A percentile compares a stretch with the other conserved stretches of the same genome.
phyloP scores from a whole-genome alignment of 1,139 yeast species.

The Scheffersomyces quercinus region DNA sequence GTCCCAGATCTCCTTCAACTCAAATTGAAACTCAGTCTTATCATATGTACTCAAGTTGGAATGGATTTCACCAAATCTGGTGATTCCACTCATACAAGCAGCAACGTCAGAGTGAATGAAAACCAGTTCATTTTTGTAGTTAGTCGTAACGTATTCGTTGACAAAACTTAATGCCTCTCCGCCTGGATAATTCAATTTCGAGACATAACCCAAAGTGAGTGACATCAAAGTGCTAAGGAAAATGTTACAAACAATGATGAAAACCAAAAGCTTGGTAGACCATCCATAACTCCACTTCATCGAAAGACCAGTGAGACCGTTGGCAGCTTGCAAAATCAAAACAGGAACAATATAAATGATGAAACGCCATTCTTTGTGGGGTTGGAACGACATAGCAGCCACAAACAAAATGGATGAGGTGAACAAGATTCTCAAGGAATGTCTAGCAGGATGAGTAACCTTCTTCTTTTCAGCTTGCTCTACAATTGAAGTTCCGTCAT shows the following conservation, averaged over 20 bases:
- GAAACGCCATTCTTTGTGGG: conserved; percentile 96
- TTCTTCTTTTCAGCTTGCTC: conserved; percentile 27
- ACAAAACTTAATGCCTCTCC: conserved; percentile 66
- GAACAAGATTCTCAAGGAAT: conserved; percentile 36
- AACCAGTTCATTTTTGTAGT: conserved; percentile 14
- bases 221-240: conserved; percentile 43
- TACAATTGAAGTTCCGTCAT: conserved; percentile 21
- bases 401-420: conserved; percentile 55
- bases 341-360: conserved; percentile 75
- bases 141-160: conserved; percentile 43
- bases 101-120: conserved; percentile 75
- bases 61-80: conserved; percentile 66
- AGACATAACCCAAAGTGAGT: conserved; percentile 55
- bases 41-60: conserved; percentile 55
- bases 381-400: conserved; percentile 69
- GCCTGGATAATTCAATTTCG: conserved; percentile 86
- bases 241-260: conserved; percentile 30
- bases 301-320: conserved; percentile 53
- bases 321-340: conserved; percentile 63
- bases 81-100: conserved; percentile 86
- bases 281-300: conserved; percentile 27
- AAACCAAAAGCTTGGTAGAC: conserved; percentile 27
- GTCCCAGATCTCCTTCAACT: conserved; percentile 48
- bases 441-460: conserved; percentile 35
- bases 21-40: conserved; percentile 59